These are phyloP conservation scores for Pouteria campechiana DNA, from an alignment of 179 eudicot genomes.

Conservation along the genomic window DNA sequence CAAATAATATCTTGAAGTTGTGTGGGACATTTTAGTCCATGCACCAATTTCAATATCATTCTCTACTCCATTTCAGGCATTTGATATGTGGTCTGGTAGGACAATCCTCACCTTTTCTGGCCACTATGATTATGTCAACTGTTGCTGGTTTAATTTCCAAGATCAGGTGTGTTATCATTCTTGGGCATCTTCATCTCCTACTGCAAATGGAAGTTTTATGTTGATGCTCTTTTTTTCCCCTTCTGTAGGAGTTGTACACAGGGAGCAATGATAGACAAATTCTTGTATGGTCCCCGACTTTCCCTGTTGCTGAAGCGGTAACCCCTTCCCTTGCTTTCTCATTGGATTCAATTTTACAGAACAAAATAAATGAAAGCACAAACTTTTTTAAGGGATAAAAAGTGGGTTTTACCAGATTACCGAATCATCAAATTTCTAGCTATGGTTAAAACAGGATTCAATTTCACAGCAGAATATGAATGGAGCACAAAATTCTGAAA, in stretches of 20 bases:
- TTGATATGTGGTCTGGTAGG: constrained; percentile 81
- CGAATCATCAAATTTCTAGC: too few relatives aligned
- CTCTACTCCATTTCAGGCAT: constrained; percentile 71
- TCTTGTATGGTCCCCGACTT: constrained; percentile 80
- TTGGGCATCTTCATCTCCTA: neutral
- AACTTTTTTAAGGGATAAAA: too few relatives aligned
- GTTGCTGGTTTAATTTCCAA: constrained; percentile 63
- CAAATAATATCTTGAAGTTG: neutral
- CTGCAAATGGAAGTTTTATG: too few relatives aligned
- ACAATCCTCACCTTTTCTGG: constrained; percentile 56
- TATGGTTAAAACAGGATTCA: too few relatives aligned
- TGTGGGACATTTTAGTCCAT: neutral
- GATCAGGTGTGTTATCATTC: constrained; percentile 93
- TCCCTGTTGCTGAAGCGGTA: constrained; percentile 43
- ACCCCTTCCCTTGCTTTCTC: too few relatives aligned
- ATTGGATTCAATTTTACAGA: too few relatives aligned
- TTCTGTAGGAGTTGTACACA: constrained; percentile 67
- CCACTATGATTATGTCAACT: constrained; percentile 79
- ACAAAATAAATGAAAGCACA: too few relatives aligned
- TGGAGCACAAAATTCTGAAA: too few relatives aligned
- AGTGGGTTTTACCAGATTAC: too few relatives aligned
- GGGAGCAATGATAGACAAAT: constrained; percentile 91
- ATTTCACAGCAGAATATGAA: too few relatives aligned
- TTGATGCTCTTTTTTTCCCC: neutral
- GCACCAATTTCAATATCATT: too few relatives aligned